Percentiles rank a stretch among this genome's conserved stretches.
Conservation (phyloP, 1,139 yeast genomes). For the Zygoascus hellenicus region DNA sequence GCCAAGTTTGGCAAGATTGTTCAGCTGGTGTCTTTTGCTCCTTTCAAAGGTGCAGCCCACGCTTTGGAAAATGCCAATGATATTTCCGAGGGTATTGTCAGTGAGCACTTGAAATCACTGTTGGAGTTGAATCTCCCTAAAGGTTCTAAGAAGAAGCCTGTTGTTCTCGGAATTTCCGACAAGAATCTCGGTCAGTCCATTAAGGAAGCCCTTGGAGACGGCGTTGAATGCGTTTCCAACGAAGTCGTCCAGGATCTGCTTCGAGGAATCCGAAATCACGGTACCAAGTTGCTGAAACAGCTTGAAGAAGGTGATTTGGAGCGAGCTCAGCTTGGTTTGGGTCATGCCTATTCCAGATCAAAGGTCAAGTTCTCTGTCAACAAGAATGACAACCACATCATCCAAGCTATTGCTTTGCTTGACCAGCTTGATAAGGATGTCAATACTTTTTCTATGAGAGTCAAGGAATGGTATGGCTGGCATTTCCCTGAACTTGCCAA, state of each 20-base stretch:
- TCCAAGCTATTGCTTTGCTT: constrained; percentile 94
- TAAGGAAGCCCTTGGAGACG: constrained; percentile 74
- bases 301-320: constrained; percentile 93
- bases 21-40: constrained; percentile 92
- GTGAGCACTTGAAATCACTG: constrained; percentile 84
- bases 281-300: constrained; percentile 82
- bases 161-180: constrained; percentile 83
- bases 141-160: constrained; percentile 55
- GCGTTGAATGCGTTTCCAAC: constrained; percentile 81
- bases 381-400: constrained; percentile 97
- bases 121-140: constrained; percentile 90
- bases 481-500: constrained; percentile 98
- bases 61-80: constrained; percentile 98
- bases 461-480: constrained; percentile 99
- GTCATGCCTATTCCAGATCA: constrained; percentile 98
- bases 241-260: constrained; percentile 92
- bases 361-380: constrained; percentile 98
- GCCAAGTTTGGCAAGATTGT: constrained; percentile 87
- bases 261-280: constrained; percentile 92
- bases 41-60: constrained; percentile 98
- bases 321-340: constrained; percentile 97
- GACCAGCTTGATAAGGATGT: constrained; percentile 97
- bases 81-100: constrained; percentile 92
- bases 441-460: constrained; percentile 97
- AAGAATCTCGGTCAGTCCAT: constrained; percentile 94